Evolutionary conservation across 768 basidiomycete species (phyloP).

Genomic region (Hydnomerulius pinastri): DNA sequence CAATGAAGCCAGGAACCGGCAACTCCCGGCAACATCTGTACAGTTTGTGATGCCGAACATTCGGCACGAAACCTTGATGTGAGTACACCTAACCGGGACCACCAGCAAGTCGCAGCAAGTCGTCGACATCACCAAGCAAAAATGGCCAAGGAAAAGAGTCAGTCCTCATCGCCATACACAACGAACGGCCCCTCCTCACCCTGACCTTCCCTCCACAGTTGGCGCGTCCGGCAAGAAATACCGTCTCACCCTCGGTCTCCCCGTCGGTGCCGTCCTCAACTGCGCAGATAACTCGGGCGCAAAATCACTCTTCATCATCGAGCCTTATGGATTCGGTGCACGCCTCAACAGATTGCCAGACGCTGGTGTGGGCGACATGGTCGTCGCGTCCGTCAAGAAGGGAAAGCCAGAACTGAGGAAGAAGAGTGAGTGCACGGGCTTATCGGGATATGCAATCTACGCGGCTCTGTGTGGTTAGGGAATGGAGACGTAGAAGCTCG

Average conservation of each 20-base stretch:
- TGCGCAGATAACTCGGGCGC: slow-evolving; percentile 99
- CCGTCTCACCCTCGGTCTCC: slow-evolving; percentile 92
- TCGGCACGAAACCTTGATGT: slow-evolving; percentile 3
- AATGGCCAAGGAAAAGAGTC: slow-evolving; percentile 30
- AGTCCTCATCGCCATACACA: neutral
- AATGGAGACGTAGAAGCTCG: too few relatives aligned
- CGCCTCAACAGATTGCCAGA: slow-evolving; percentile 97
- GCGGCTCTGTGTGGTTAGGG: too few relatives aligned
- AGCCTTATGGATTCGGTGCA: slow-evolving; percentile 94
- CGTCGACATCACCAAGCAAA: slow-evolving; percentile 9
- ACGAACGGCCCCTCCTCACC: neutral
- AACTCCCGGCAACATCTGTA: too few relatives aligned
- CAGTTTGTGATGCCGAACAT: slow-evolving; percentile 4
- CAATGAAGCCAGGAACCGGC: too few relatives aligned
- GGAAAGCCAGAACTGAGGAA: slow-evolving; percentile 99
- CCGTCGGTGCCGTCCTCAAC: slow-evolving; percentile 92
- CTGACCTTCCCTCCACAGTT: slow-evolving; percentile 31
- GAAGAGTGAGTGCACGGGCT: slow-evolving; percentile 74
- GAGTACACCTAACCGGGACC: neutral
- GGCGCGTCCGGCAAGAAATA: slow-evolving; percentile 91
- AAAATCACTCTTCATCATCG: slow-evolving; percentile 93
- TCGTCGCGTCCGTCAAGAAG: slow-evolving; percentile 98
- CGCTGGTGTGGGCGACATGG: slow-evolving; percentile 93
- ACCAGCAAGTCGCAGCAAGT: neutral
- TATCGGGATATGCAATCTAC: neutral